Evolutionary conservation across 305 asterid species (phyloP).

Genomic region (Fraxinus greggii): DNA sequence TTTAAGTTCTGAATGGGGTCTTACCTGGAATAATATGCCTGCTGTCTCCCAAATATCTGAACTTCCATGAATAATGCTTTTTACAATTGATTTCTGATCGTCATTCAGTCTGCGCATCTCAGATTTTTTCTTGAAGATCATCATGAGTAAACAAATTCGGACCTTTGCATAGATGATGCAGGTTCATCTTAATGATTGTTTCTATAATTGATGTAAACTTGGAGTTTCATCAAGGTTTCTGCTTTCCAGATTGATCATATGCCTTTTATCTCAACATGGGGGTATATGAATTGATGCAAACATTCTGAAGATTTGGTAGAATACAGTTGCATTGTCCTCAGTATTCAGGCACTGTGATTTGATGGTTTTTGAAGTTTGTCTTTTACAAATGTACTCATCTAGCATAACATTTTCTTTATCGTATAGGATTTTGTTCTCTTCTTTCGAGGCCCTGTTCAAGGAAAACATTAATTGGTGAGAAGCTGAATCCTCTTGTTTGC

Average conservation of each 20-base stretch:
- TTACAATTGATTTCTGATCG: conserved; percentile 2
- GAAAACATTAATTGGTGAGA: neutral
- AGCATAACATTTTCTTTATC: neutral
- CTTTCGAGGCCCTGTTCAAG: neutral
- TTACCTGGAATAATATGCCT: conserved; percentile 58
- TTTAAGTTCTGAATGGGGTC: conserved; percentile 28
- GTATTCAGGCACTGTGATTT: neutral
- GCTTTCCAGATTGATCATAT: neutral
- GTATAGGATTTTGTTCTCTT: neutral
- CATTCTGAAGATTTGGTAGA: neutral
- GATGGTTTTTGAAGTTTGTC: conserved; percentile 11
- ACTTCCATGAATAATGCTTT: conserved; percentile 28
- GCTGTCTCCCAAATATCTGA: conserved; percentile 49
- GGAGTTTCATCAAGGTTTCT: neutral
- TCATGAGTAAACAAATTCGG: neutral
- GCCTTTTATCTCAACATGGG: neutral
- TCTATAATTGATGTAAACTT: neutral
- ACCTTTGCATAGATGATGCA: conserved; percentile 23
- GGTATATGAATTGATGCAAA: neutral
- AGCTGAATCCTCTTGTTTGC: neutral
- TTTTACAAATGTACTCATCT: neutral
- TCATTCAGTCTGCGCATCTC: conserved; percentile 6
- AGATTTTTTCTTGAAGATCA: conserved; percentile 23
- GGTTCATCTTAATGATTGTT: conserved; percentile 14
- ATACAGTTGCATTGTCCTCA: neutral